phyloP scores from a whole-genome alignment of 2,329 filamentous ascomycete species.

The Colletotrichum plurivorum region DNA sequence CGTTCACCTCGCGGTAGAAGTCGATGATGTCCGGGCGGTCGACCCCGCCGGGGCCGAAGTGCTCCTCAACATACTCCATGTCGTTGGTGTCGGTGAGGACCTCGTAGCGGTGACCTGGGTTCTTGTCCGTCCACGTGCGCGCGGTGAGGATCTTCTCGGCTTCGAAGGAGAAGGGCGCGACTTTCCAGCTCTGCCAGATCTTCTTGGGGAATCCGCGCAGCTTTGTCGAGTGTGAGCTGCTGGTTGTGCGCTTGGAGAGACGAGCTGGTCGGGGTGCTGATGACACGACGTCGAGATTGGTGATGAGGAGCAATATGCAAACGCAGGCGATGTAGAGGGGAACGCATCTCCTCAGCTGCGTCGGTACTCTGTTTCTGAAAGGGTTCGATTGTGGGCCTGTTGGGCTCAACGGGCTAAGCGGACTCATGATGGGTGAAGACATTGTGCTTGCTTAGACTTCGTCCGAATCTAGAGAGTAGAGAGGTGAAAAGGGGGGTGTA shows the following conservation, averaged over 20 bases:
- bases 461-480: neutral
- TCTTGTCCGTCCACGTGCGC: constrained; percentile 76
- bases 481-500: neutral
- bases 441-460: constrained; percentile 10
- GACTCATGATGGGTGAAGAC: constrained; percentile 34
- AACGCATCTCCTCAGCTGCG: constrained; percentile 63
- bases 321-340: constrained; percentile 61
- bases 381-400: constrained; percentile 28
- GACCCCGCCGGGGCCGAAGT: constrained; percentile 75
- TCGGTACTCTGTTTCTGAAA: constrained; percentile 57
- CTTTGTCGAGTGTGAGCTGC: constrained; percentile 27
- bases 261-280: constrained; percentile 45
- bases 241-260: constrained; percentile 33
- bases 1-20: constrained; percentile 71
- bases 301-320: constrained; percentile 60
- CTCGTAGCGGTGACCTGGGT: constrained; percentile 77
- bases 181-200: constrained; percentile 85
- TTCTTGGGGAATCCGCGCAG: constrained; percentile 70
- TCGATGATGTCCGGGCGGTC: constrained; percentile 77
- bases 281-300: constrained; percentile 59
- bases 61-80: constrained; percentile 75
- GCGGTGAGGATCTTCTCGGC: constrained; percentile 72
- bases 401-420: constrained; percentile 27
- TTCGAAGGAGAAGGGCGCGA: constrained; percentile 76
- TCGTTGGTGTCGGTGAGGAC: constrained; percentile 79